Evolutionary conservation across 169 alveolate species (phyloP), one percentile per base, ranked within the genome.

Genomic region (Babesia bigemina): DNA sequence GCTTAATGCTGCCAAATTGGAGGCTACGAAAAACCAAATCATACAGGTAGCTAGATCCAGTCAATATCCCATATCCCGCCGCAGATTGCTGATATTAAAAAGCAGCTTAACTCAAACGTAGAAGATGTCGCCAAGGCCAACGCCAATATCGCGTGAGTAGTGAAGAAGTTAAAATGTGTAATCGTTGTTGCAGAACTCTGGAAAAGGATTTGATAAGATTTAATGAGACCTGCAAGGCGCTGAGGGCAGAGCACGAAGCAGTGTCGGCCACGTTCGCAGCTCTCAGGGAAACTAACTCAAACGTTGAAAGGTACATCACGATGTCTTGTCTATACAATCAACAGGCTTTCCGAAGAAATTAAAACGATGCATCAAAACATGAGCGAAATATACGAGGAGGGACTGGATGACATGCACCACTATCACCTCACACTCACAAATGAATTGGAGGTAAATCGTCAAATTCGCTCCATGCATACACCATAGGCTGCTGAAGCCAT

Each of bases 71-170:
- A 11, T 7, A 44, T 14, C 2, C 47, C 24, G 16, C 33, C 75
- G 36, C 52, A 89, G 86, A 84, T 89, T 58, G 90, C 91, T 19
- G 87, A 79, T 45, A 70, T 89, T 14, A 63, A 63, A 69, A 86
- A 85, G 14, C 91, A 85, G 78, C 28, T 84, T 14, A 65, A 61
- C 44, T 62, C 75, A 39, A 83, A 82, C 48, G 59, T 45, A 29
- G 86, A 89, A 21, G 63, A 55, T 17, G 50, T 85, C 17, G 49
- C 70, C 44, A 84, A 79, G 45, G 50, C 82, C 3, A 49, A 83
- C 42, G 56, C 52, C 22, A 84, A 49, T 47, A 73, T 75, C 19
- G 91, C 79, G 86, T 81, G 56, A 62, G 90, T 70, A 17, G 60
- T 55, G 14, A 13, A 57, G 16, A 29, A 12, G 7, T 9, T 65